Evolutionary conservation across 768 basidiomycete genomes (phyloP), one percentile per base, ranked within the genome.

Genomic region (Boletus rubroflammeus): DNA sequence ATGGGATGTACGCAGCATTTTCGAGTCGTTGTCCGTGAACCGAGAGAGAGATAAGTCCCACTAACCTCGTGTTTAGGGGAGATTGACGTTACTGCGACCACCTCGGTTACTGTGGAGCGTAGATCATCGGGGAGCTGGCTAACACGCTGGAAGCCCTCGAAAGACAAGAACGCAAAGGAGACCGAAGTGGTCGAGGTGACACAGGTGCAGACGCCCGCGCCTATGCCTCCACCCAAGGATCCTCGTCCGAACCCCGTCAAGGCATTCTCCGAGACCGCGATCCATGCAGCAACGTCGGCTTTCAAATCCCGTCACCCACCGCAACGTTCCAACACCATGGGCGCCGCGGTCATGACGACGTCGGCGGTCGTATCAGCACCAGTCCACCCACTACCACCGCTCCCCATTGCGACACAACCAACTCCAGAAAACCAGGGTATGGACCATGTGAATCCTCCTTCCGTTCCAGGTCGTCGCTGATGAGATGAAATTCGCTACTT

Each of bases 1-100:
- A 87, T 91, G 86, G 86, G 88, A 42, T 90, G 89, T 90, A 62
- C 68, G 89, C 78, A 38, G 29, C 29, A 39, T 55, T 56, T 56
- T 17, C 45, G 14, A 31, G 25, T 31, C 28, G 14, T 28, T 10
- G 17, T 10, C 36, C 17, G 34, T 43, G 11, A 17, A 21, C 28
- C 25, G n/a, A 36, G 49, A 3, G 32, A 34, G 36, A 57, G 47
- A 42, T 14, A 35, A 36, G 23, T 14, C 17, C n/a, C 4, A 35
- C 51, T 60, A 15, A 57, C 41, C 13, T 23, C 13, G 40, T 41
- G 31, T 49, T 32, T 57, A 90, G 88, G 88, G 88, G 77, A 81
- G 15, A 83, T 90, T 40, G 88, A 90, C 55, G 58, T 72, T 5
- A 66, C 75, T 48, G 76, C 73, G 57, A 88, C 82, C 4, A 83